phyloP scores from a whole-genome alignment of 495 filamentous ascomycete genomes.

The Filosporella fistucella region DNA sequence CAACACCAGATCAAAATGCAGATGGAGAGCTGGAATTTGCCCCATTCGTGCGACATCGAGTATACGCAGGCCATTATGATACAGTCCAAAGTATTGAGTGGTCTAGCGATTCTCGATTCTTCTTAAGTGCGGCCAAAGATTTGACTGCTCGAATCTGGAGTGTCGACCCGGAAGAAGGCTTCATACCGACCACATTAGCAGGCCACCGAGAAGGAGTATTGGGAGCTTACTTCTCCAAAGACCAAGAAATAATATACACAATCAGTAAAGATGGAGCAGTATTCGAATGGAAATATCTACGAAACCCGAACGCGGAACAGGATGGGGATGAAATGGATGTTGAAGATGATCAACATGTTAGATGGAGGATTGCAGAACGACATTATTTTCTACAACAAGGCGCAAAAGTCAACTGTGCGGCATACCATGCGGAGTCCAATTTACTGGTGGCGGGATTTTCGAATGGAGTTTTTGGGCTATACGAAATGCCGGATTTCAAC shows the following conservation, averaged over 20 bases:
- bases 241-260: conserved; percentile 70
- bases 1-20: conserved; percentile 67
- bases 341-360: conserved; percentile 51
- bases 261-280: conserved; percentile 54
- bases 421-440: conserved; percentile 82
- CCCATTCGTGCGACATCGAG: conserved; percentile 83
- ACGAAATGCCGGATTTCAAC: conserved; percentile 96
- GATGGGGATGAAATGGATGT: conserved; percentile 52
- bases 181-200: conserved; percentile 80
- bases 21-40: conserved; percentile 91
- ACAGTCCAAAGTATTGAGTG: conserved; percentile 79
- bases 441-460: conserved; percentile 91
- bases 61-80: conserved; percentile 86
- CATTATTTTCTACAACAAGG: conserved; percentile 91
- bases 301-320: conserved; percentile 43
- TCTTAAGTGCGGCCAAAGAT: conserved; percentile 86
- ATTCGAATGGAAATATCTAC: conserved; percentile 63
- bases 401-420: conserved; percentile 80
- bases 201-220: conserved; percentile 85
- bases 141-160: conserved; percentile 94
- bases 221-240: conserved; percentile 86
- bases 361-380: conserved; percentile 82
- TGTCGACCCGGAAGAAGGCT: conserved; percentile 77
- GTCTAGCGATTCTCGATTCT: conserved; percentile 93
- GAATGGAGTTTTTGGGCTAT: conserved; percentile 86